These are phyloP conservation scores for Exserohilum turcica DNA, from an alignment of 2,329 filamentous ascomycete genomes.

Conservation along the genomic window DNA sequence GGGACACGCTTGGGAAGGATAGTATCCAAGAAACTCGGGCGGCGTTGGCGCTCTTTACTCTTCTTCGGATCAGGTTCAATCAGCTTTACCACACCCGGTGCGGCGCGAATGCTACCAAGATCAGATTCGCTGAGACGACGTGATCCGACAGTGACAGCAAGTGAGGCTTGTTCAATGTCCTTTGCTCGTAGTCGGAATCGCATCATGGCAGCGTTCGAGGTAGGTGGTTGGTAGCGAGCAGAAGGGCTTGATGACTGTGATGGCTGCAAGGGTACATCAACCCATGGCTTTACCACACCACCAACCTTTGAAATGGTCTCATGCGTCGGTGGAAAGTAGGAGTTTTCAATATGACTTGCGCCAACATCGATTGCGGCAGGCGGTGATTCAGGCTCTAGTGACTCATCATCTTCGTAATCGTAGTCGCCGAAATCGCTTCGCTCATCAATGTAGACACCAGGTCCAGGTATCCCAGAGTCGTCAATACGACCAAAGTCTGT, in stretches of 20 bases:
- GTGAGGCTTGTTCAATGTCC: slow-evolving; percentile 60
- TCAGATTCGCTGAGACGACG: slow-evolving; percentile 68
- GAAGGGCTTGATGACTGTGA: slow-evolving; percentile 38
- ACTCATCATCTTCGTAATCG: slow-evolving; percentile 44
- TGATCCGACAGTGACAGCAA: slow-evolving; percentile 73
- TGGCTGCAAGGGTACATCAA: slow-evolving; percentile 49
- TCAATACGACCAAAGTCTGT: slow-evolving; percentile 40
- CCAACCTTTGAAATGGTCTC: slow-evolving; percentile 27
- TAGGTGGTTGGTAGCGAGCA: slow-evolving; percentile 55
- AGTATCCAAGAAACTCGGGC: slow-evolving; percentile 60
- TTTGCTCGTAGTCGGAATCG: slow-evolving; percentile 56
- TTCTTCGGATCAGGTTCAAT: slow-evolving; percentile 55
- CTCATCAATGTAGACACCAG: slow-evolving; percentile 53
- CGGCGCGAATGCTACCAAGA: slow-evolving; percentile 63
- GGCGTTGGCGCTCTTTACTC: slow-evolving; percentile 50
- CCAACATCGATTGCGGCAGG: slow-evolving; percentile 41
- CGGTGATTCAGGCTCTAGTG: slow-evolving; percentile 41
- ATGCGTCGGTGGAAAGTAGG: slow-evolving; percentile 38
- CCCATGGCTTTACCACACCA: slow-evolving; percentile 53
- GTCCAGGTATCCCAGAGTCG: slow-evolving; percentile 56
- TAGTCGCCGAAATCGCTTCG: slow-evolving; percentile 46
- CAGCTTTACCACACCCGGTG: slow-evolving; percentile 65
- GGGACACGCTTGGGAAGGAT: slow-evolving; percentile 50
- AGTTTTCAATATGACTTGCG: slow-evolving; percentile 32
- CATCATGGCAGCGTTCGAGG: slow-evolving; percentile 61